A percentile compares a stretch with the other conserved stretches of the same genome.
phyloP scores from a whole-genome alignment of 345 rosid species.

The Nasturtium officinale region DNA sequence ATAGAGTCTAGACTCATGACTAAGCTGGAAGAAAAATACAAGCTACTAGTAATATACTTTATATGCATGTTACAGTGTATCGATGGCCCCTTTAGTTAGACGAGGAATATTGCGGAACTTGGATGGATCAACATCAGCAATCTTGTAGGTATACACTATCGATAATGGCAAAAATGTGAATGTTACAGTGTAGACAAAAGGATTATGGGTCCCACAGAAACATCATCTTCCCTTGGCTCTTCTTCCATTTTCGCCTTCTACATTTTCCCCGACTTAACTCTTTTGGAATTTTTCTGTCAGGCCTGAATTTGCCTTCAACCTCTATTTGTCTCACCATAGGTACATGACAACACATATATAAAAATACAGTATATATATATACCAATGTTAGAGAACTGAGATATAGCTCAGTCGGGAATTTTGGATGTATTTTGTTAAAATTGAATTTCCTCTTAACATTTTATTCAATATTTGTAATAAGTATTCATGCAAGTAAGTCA shows the following conservation, averaged over 20 bases:
- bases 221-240: constrained; percentile 35
- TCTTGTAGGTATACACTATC: constrained; percentile 14
- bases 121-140: constrained; percentile 33
- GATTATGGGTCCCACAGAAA: constrained; percentile 26
- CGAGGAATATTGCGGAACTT: constrained; percentile 38
- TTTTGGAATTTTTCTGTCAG: constrained; percentile 43
- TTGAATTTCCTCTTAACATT: background rate
- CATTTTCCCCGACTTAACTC: constrained; percentile 29
- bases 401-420: background rate
- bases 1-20: constrained; percentile 42
- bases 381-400: constrained; percentile 18
- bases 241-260: constrained; percentile 24
- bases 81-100: constrained; percentile 39
- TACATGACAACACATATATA: constrained; percentile 22
- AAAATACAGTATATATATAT: background rate
- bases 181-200: constrained; percentile 29
- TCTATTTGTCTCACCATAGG: constrained; percentile 29
- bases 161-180: constrained; percentile 28
- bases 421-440: background rate
- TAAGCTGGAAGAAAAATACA: constrained; percentile 36
- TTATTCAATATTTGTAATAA: background rate
- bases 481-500: background rate
- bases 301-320: constrained; percentile 28
- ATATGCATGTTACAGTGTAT: constrained; percentile 30
- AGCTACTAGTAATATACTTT: constrained; percentile 33